A percentile compares a stretch with the other conserved stretches of the same genome.
Conservation (phyloP, 2,329 filamentous ascomycete genomes). For the Sporothrix variecibatus region DNA sequence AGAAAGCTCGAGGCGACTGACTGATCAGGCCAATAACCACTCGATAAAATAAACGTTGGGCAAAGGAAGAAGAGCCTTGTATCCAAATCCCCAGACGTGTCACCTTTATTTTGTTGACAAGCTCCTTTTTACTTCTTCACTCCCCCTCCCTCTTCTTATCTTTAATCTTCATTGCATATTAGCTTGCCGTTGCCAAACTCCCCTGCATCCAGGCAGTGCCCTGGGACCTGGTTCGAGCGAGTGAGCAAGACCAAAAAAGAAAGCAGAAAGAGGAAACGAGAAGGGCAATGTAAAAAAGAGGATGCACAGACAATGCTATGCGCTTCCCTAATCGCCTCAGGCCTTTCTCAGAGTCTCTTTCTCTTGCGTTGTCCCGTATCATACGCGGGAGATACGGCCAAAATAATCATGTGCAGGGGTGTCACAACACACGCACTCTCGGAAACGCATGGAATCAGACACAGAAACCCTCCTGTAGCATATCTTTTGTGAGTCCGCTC, state of each 20-base stretch:
- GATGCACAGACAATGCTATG: neutral
- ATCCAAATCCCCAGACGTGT: neutral
- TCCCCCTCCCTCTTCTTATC: neutral
- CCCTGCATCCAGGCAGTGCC: neutral
- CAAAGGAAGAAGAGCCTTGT: neutral
- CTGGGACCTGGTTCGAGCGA: neutral
- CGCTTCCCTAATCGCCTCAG: neutral
- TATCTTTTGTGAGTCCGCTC: neutral
- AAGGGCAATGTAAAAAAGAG: neutral
- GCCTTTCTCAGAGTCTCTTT: neutral
- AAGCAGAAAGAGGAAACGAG: neutral
- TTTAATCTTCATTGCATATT: neutral
- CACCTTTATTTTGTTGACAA: neutral
- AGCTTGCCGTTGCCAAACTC: neutral
- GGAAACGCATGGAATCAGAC: neutral
- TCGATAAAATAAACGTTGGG: neutral
- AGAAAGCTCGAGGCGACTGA: neutral
- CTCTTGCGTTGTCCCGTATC: neutral
- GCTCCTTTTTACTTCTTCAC: neutral
- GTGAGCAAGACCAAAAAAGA: neutral
- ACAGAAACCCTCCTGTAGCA: conserved; percentile 1
- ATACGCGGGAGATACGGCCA: neutral
- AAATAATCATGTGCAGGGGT: neutral
- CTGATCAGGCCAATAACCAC: neutral
- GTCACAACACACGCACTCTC: neutral